Conservation (phyloP, 202 grass and related monocot species). For the Carex sylvatica region DNA sequence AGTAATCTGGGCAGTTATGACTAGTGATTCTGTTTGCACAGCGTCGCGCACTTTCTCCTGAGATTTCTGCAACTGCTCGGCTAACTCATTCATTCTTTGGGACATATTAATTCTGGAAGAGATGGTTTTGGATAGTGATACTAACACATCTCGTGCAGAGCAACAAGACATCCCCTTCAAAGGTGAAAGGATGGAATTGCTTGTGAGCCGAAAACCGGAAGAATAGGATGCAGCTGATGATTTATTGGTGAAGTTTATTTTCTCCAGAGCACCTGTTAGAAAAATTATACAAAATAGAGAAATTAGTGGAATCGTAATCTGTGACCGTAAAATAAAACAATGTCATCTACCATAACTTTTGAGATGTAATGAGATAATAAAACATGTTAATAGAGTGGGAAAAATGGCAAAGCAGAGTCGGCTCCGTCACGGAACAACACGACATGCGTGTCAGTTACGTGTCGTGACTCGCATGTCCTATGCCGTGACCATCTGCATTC, state of each 20-base stretch:
- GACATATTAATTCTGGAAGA: not conserved
- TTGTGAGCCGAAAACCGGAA: not conserved
- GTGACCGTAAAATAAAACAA: not conserved
- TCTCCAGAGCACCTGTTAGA: no score
- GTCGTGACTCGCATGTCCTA: no score
- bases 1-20: not conserved
- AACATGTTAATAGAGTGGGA: no score
- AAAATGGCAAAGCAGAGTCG: no score
- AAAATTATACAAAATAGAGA: not conserved
- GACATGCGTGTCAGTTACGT: no score
- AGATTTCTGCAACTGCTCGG: not conserved
- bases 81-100: not conserved
- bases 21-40: not conserved
- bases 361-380: no score
- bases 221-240: not conserved
- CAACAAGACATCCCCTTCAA: not conserved
- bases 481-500: no score
- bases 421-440: no score
- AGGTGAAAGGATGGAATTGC: not conserved
- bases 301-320: not conserved
- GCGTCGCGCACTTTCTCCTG: not conserved
- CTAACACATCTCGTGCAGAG: not conserved
- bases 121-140: not conserved
- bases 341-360: not conserved
- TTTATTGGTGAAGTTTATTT: no score